Evolutionary conservation across 2,329 filamentous ascomycete genomes (phyloP), one percentile per base, ranked within the genome.

Genomic region (Venturia asperata): DNA sequence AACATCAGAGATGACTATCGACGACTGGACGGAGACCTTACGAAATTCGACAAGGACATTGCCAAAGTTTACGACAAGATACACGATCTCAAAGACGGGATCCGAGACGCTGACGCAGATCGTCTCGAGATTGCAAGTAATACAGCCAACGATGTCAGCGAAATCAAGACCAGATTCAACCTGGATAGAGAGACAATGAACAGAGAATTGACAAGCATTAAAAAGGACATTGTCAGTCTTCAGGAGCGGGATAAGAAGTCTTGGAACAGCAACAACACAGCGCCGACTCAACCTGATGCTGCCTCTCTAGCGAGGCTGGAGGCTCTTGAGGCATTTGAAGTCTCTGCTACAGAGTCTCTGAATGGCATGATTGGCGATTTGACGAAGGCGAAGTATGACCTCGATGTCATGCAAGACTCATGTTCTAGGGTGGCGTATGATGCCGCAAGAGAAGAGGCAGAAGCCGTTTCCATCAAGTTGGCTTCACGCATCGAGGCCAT

Each of bases 401-500:
- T 58, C 15, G 52, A 41, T 34, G 19, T 58, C 19, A 34, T 58
- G 30, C 52, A 58, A 6, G 52, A 58, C 6, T 17, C 27, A 37
- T 37, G 27, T 19, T n/a, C 52, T 21, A 58, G 30, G 17, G 52
- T 58, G 15, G 52, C 52, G 17, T 37, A n/a, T 37, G 52, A 58
- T 37, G 52, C 52, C 37, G 52, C 52, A 19, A 58, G 27, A 27
- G 52, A 58, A 58, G 52, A 34, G 52, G 30, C 52, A 37, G 52
- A 58, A 37, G 24, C 21, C 21, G 43, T 47, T 15, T 43, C n/a
- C n/a, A 62, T 19, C 11, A 62, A n/a, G 19, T 6, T 62, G 37
- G 30, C 37, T 17, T 34, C 39, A 15, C 39, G 43, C n/a, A 43
- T 62, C 60, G 60, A 62, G n/a, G 37, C n/a, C n/a, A 42, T 62